Evolutionary conservation across 208 protist genomes (phyloP), one percentile per base, ranked within the genome.

Genomic region (Trypanosoma boissoni): DNA sequence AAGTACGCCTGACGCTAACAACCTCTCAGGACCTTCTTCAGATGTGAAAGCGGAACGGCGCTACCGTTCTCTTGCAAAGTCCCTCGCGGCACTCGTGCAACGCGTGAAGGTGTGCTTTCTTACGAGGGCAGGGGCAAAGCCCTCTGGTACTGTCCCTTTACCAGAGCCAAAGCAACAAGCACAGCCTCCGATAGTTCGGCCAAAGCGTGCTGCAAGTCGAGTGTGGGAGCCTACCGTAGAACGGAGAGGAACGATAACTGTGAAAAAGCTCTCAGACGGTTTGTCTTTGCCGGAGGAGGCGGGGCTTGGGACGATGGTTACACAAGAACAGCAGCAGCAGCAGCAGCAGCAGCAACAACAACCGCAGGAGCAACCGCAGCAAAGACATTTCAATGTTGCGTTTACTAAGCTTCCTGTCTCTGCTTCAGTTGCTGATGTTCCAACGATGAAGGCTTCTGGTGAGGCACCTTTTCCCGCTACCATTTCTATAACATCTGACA

Each of bases 91-190:
- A 0, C 68, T 94, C 34, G 58, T 78, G 45, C 88, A 94, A 72
- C 57, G 56, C 50, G 49, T 90, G 45, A 85, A 69, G 24, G 67
- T 73, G 32, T 79, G 64, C 56, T 83, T 91, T 58, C 60, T 94
- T 12, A 54, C 62, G 12, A 58, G 39, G 20, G 55, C 72, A 10
- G 77, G 72, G 5, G 72, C 72, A n/a, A 66, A 51, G 23, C 51
- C 49, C 34, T 43, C 63, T 14, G 39, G 58, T 16, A 24, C 43
- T 26, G 27, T 14, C 3, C 53, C 45, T 51, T 42, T 12, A 20
- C 36, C 34, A 39, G 34, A 39, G 12, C 34, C 12, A 39, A 39
- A 39, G 34, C 34, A 6, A 39, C 34, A 39, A 39, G 6, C 34
- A 39, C 6, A 39, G 34, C 34, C 34, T 16, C 34, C 6, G 34